A percentile compares a stretch with the other conserved stretches of the same genome.
Conservation (phyloP, 768 basidiomycete genomes). For the Boletellus sp. region DNA sequence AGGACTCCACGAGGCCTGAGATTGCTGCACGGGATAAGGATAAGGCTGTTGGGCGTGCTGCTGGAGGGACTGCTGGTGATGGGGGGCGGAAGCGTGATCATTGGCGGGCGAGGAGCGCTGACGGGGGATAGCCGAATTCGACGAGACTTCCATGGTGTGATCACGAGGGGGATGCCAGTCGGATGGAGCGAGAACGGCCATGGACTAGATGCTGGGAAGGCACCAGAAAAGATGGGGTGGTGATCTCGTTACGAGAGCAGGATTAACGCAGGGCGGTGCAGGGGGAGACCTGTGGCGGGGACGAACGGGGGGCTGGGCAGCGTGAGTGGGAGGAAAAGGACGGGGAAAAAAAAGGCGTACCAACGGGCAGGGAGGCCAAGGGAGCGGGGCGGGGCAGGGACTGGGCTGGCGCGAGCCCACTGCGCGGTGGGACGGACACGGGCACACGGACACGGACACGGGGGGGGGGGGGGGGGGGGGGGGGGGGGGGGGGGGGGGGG, state of each 20-base stretch:
- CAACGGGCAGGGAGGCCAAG: too few species aligned
- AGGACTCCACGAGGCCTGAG: constrained; percentile 68
- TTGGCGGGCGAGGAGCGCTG: constrained; percentile 61
- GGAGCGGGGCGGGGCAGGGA: background rate
- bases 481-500: background rate
- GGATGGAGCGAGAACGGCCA: constrained; percentile 76
- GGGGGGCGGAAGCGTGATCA: constrained; percentile 39
- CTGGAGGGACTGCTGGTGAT: constrained; percentile 23
- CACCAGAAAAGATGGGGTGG: background rate
- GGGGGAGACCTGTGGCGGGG: too few species aligned
- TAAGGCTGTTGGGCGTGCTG: constrained; percentile 41
- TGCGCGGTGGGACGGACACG: too few species aligned
- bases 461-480: background rate
- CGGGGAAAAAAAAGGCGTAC: too few species aligned
- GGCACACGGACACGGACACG: too few species aligned
- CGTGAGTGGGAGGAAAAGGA: background rate
- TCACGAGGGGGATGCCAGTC: constrained; percentile 73
- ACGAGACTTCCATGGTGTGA: constrained; percentile 55
- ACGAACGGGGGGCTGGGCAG: background rate
- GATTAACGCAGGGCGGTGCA: too few species aligned
- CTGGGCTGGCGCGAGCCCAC: too few species aligned
- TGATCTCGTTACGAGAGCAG: constrained; percentile 10
- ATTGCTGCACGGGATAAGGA: constrained; percentile 67
- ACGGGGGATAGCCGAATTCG: constrained; percentile 42
- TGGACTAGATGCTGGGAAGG: constrained; percentile 34